phyloP scores from a whole-genome alignment of 116 monocot species.

The Iris pallida region DNA sequence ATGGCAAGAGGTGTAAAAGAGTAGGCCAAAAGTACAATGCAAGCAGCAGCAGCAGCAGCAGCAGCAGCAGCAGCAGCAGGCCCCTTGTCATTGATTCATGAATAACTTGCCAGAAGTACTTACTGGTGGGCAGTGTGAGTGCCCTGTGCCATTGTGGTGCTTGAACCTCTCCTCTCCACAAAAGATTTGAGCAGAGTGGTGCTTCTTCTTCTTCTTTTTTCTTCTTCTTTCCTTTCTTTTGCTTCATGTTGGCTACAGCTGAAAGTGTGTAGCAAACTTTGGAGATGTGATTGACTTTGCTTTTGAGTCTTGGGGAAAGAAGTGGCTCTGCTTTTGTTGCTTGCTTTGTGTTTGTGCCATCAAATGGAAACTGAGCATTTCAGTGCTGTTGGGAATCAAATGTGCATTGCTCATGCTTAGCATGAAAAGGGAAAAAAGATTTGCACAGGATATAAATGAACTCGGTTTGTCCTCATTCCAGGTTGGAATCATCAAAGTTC shows the following conservation, averaged over 20 bases:
- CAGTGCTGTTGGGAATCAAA: too few species aligned
- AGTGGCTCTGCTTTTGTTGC: neutral
- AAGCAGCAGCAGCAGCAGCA: too few species aligned
- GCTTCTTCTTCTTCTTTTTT: conserved; percentile 1
- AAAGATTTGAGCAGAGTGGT: neutral
- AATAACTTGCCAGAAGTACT: neutral
- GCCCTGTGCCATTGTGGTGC: neutral
- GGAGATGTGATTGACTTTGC: conserved; percentile 6
- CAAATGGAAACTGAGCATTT: neutral
- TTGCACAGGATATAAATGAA: too few species aligned
- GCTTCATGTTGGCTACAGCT: neutral
- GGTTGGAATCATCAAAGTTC: too few species aligned
- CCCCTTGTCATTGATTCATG: conserved; percentile 12
- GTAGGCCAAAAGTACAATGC: too few species aligned
- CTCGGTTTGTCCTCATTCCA: too few species aligned
- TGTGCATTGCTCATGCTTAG: too few species aligned
- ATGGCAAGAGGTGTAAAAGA: too few species aligned
- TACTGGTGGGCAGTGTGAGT: conserved; percentile 7
- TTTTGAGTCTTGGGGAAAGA: conserved; percentile 3
- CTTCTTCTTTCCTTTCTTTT: neutral
- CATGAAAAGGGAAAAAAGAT: too few species aligned
- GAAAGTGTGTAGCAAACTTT: conserved; percentile 10
- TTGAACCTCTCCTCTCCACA: too few species aligned
- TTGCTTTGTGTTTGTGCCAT: neutral
- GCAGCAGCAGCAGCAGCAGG: neutral